phyloP scores from a whole-genome alignment of 306 rosid species.

The Cotoneaster glaucophyllus region DNA sequence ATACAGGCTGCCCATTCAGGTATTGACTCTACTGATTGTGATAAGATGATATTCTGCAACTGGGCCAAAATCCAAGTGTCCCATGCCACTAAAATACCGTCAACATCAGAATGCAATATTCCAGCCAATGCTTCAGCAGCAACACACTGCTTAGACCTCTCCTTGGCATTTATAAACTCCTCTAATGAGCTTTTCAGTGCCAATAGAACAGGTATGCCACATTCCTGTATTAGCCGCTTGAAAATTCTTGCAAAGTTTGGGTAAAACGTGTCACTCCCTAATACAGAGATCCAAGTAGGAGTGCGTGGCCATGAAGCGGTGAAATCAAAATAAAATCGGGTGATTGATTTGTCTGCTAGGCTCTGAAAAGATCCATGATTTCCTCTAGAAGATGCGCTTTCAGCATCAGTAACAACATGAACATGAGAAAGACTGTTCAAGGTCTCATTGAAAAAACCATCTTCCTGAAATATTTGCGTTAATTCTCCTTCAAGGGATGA shows the following conservation, averaged over 20 bases:
- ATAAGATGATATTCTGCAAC: constrained; percentile 69
- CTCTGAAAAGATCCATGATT: constrained; percentile 85
- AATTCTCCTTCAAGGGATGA: constrained; percentile 86
- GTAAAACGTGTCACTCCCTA: constrained; percentile 82
- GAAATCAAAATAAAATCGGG: constrained; percentile 90
- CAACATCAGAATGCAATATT: constrained; percentile 83
- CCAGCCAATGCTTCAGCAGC: constrained; percentile 99
- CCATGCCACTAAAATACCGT: constrained; percentile 79
- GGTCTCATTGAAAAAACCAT: constrained; percentile 85
- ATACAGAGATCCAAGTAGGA: constrained; percentile 85
- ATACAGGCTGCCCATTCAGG: constrained; percentile 98
- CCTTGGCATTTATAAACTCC: constrained; percentile 83
- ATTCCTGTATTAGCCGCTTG: constrained; percentile 89
- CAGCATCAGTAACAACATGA: constrained; percentile 76
- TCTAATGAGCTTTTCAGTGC: constrained; percentile 72
- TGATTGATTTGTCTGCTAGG: constrained; percentile 92
- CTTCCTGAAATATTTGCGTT: constrained; percentile 83
- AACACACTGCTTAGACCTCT: constrained; percentile 96
- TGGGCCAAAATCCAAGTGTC: constrained; percentile 82
- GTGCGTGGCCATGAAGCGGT: constrained; percentile 99
- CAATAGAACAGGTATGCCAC: constrained; percentile 74
- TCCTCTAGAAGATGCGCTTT: constrained; percentile 69
- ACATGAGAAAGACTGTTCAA: constrained; percentile 92
- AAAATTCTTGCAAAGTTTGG: constrained; percentile 90
- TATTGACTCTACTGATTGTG: constrained; percentile 89